These are phyloP conservation scores for Batkoa obscura DNA, from an alignment of 371 early-diverging fungal genomes.

Conservation along the genomic window DNA sequence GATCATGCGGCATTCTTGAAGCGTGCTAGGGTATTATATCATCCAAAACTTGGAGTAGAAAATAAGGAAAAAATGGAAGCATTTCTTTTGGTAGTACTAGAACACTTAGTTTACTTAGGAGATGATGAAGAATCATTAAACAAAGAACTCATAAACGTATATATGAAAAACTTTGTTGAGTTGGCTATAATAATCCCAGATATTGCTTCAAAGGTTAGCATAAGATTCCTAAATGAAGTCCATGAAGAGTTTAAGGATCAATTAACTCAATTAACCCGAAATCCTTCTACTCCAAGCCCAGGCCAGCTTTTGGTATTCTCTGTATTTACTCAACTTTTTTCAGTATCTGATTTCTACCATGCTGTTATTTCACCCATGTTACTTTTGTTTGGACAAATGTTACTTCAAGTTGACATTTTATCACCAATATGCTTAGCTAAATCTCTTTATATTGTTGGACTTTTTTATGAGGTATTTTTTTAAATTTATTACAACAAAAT, in stretches of 20 bases:
- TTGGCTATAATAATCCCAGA: constrained; percentile 28
- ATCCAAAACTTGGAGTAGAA: constrained; percentile 49
- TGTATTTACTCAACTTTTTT: constrained; percentile 47
- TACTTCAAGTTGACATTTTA: constrained; percentile 2
- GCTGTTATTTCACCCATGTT: constrained; percentile 68
- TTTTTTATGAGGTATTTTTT: not conserved
- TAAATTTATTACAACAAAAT: not conserved
- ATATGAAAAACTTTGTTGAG: constrained; percentile 28
- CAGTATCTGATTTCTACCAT: constrained; percentile 76
- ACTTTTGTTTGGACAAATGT: constrained; percentile 48
- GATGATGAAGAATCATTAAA: constrained; percentile 17
- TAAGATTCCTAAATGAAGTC: constrained; percentile 7
- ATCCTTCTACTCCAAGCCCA: constrained; percentile 13
- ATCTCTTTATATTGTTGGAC: not conserved
- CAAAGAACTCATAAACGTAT: constrained; percentile 23
- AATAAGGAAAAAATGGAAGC: constrained; percentile 51
- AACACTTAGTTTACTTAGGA: constrained; percentile 36
- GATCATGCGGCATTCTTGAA: constrained; percentile 47
- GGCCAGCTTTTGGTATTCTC: constrained; percentile 36
- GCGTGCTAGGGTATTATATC: constrained; percentile 63
- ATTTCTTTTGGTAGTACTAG: constrained; percentile 39
- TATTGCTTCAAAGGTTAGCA: constrained; percentile 12
- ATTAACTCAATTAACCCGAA: constrained; percentile 10
- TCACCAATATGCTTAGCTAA: not conserved
- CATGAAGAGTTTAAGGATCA: constrained; percentile 11